Evolutionary conservation across 345 rosid genomes (phyloP), one percentile per base, ranked within the genome.

Genomic region (Sonneratia caseolaris): DNA sequence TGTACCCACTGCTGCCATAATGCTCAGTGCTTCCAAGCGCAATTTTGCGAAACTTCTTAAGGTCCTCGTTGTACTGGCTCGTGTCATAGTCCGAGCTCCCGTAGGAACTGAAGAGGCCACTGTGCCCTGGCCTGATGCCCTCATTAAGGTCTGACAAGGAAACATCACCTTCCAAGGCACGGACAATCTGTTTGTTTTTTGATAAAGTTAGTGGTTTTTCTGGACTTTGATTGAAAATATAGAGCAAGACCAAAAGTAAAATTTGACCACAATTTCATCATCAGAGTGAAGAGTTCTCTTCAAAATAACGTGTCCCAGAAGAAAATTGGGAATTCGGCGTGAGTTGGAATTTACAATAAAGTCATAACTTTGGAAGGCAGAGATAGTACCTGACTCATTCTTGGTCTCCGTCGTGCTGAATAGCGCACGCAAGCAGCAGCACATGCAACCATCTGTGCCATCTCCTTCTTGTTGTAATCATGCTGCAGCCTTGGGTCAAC

Each of bases 51-150:
- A 93, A 89, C 68, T 83, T 91, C 71, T 77, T 89, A 87, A 93
- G 79, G 82, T 93, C 96, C 32, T 87, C 92, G 0, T 87, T 88
- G 88, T 91, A 89, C 66, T 91, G 93, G 74, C 72, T 83, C 2
- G 84, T 76, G 77, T 94, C 96, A 10, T 91, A 88, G 81, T 94
- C 98, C 4, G 95, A 88, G 83, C 98, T 92, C 59, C 90, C 96
- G 10, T 82, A 69, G 16, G 91, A 90, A 67, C 92, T 79, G 70
- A 81, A 86, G 7, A 80, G 73, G 4, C 74, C 82, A 82, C 88
- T 79, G 10, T 89, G 84, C 36, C 95, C 94, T 0, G 90, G 88
- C 76, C 83, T 87, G 15, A 85, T 84, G 70, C 89, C 95, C 67
- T 94, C 95, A 43, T 86, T 87, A 22, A 94, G 86, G 73, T 93